Percentiles rank a stretch among this genome's conserved stretches.
Evolutionary conservation across 2,329 filamentous ascomycete species (phyloP).

Genomic region (Aspergillus hiratsukae): DNA sequence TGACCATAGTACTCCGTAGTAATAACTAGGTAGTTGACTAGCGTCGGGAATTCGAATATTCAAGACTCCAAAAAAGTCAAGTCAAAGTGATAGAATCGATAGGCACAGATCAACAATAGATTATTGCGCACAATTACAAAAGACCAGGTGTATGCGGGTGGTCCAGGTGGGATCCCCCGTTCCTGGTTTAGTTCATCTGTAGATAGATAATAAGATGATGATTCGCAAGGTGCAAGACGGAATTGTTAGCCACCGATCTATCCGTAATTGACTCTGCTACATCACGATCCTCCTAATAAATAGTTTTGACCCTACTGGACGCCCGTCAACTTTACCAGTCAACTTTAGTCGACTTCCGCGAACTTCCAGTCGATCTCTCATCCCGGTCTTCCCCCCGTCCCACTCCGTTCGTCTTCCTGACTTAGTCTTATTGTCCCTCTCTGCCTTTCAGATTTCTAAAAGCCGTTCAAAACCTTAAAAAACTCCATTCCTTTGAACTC

Average conservation of each 20-base stretch:
- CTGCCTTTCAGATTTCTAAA: background rate
- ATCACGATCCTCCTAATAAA: background rate
- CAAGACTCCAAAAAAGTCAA: background rate
- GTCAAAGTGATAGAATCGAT: background rate
- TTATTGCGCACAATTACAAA: background rate
- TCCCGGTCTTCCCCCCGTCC: background rate
- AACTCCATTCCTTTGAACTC: background rate
- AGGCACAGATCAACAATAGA: background rate
- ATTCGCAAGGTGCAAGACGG: background rate
- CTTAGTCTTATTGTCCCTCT: background rate
- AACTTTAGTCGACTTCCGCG: background rate
- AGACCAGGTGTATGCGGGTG: background rate
- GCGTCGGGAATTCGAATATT: background rate
- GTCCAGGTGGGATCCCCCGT: background rate
- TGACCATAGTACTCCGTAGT: background rate
- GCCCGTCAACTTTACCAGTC: background rate
- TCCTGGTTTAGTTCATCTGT: background rate
- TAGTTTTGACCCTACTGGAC: background rate
- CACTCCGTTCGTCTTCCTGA: constrained; percentile 2
- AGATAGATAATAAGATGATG: background rate
- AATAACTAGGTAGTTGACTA: too few relatives aligned
- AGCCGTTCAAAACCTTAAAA: background rate
- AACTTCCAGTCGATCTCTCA: background rate
- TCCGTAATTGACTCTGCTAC: background rate
- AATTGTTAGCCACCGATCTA: background rate